These are phyloP conservation scores for Tothia fuscella DNA, from an alignment of 2,329 filamentous ascomycete species.

Conservation along the genomic window DNA sequence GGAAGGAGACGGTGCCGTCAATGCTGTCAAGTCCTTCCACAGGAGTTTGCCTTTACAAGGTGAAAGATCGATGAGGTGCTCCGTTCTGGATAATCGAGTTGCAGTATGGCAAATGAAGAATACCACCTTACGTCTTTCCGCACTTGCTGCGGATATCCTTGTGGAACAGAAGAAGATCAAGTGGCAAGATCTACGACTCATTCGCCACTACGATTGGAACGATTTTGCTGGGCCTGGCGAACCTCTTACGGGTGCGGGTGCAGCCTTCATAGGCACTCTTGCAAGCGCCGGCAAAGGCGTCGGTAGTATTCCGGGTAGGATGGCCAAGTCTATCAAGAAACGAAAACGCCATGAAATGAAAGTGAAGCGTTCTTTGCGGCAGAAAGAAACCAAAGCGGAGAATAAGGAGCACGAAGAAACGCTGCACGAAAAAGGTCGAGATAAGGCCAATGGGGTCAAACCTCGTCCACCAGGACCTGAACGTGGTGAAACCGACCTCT, in stretches of 20 bases:
- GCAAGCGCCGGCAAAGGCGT: constrained; percentile 51
- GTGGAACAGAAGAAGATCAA: constrained; percentile 48
- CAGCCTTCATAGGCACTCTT: constrained; percentile 66
- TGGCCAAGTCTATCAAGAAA: constrained; percentile 46
- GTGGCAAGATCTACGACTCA: constrained; percentile 51
- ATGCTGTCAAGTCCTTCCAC: constrained; percentile 58
- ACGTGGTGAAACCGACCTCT: constrained; percentile 19
- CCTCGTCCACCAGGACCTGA: background rate
- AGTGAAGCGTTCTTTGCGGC: too few species aligned
- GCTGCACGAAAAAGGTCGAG: background rate
- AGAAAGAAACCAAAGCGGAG: constrained; percentile 19
- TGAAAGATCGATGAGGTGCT: constrained; percentile 46
- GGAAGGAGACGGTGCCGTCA: constrained; percentile 55
- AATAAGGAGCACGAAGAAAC: constrained; percentile 13
- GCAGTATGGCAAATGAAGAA: constrained; percentile 56
- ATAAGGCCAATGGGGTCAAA: background rate
- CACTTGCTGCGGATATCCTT: constrained; percentile 53
- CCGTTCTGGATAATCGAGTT: constrained; percentile 48
- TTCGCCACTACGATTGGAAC: constrained; percentile 26
- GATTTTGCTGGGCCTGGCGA: constrained; percentile 28
- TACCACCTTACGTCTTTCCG: constrained; percentile 47
- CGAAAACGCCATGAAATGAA: constrained; percentile 40
- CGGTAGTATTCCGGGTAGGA: constrained; percentile 49
- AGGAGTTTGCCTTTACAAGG: constrained; percentile 40
- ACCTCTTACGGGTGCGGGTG: constrained; percentile 42